Percentiles rank a stretch among this genome's conserved stretches.
These are phyloP conservation scores for Candida albicans DNA, from an alignment of 1,139 yeast genomes.

Conservation along the genomic window DNA sequence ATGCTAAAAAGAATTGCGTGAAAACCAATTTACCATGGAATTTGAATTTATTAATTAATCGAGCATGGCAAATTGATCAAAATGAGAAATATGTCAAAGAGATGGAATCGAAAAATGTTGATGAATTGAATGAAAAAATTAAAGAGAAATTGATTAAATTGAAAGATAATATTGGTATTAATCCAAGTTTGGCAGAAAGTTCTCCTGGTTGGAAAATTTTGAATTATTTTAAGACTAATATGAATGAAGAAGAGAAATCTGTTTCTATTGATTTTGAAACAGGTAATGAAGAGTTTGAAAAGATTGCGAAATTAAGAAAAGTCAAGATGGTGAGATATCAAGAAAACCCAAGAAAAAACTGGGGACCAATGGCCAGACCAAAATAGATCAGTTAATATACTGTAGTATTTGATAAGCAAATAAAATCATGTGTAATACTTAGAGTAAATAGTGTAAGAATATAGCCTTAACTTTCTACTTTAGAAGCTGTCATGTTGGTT, in stretches of 20 bases:
- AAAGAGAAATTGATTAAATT: slow-evolving; percentile 14
- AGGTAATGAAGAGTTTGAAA: slow-evolving; percentile 54
- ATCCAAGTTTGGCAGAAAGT: slow-evolving; percentile 37
- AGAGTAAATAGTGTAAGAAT: background rate
- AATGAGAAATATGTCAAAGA: slow-evolving; percentile 35
- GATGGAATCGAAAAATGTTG: slow-evolving; percentile 18
- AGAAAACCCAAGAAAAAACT: slow-evolving; percentile 86
- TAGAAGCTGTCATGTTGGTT: no score
- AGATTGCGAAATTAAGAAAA: slow-evolving; percentile 61
- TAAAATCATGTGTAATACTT: background rate
- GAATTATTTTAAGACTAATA: slow-evolving; percentile 29
- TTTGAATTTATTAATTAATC: slow-evolving; percentile 68
- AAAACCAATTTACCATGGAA: slow-evolving; percentile 91
- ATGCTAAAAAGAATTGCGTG: slow-evolving; percentile 80
- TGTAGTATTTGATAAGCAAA: background rate
- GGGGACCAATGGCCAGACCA: slow-evolving; percentile 61
- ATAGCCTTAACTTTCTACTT: no score
- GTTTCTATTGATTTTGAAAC: slow-evolving; percentile 47
- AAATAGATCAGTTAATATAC: background rate
- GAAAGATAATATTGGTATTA: slow-evolving; percentile 26
- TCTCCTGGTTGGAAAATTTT: slow-evolving; percentile 68
- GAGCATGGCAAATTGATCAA: slow-evolving; percentile 60
- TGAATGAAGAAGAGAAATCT: slow-evolving; percentile 6
- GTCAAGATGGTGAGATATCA: slow-evolving; percentile 84
- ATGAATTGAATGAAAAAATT: slow-evolving; percentile 28